Conservation (phyloP, 1,284 basidiomycete species). For the Leccinum pachyderme region DNA sequence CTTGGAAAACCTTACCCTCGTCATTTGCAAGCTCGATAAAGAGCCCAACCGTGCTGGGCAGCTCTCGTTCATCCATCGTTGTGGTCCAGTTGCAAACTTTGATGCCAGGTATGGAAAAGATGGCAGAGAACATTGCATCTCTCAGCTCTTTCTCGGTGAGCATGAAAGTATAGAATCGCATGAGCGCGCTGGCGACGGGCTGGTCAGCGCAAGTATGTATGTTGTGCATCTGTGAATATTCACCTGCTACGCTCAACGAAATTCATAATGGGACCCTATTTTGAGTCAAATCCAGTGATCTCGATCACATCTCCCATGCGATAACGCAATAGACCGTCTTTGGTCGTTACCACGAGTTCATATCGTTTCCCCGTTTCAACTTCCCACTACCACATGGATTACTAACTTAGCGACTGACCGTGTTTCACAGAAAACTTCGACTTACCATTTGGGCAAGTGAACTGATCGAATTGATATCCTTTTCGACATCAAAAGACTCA, state of each 20-base stretch:
- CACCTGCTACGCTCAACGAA: neutral
- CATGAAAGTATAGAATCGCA: too few relatives aligned
- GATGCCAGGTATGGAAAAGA: too few relatives aligned
- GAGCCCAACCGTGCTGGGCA: too few relatives aligned
- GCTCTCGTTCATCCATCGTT: too few relatives aligned
- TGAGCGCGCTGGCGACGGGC: too few relatives aligned
- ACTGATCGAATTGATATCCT: neutral
- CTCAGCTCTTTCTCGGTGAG: too few relatives aligned
- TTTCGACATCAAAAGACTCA: neutral
- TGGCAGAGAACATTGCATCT: too few relatives aligned
- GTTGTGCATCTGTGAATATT: neutral
- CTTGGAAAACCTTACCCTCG: too few relatives aligned
- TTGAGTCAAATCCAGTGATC: neutral
- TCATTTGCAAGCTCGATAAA: too few relatives aligned
- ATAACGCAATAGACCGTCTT: neutral
- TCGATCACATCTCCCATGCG: neutral
- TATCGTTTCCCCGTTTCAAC: neutral
- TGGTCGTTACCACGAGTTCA: neutral
- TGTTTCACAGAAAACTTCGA: neutral
- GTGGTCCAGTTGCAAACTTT: too few relatives aligned
- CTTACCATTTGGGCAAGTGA: constrained; percentile 13
- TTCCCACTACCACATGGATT: neutral
- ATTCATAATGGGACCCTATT: neutral
- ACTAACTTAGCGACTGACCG: neutral
- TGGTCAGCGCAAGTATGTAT: neutral